Base-by-base conservation (phyloP, 768 basidiomycete genomes). In the Boletus rubescentipes region DNA sequence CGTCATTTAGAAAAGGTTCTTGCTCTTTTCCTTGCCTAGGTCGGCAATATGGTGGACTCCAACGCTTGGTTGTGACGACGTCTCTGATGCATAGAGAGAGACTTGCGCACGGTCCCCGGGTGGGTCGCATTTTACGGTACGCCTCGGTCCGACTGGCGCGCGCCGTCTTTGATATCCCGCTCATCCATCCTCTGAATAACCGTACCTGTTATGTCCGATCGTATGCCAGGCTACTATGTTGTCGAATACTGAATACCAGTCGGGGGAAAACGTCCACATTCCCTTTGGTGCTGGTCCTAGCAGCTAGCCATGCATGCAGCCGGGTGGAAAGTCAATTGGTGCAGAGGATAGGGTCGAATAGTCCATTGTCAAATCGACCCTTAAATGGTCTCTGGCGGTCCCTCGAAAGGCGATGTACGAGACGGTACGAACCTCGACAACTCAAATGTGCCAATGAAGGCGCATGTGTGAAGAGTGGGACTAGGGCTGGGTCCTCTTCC, bases 371-470 rank as follows among this genome's bases (percentile, higher is more conserved):
- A 30, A 62, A 37, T 26, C 64, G 2, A 21, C 41, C 9, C n/a
- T n/a, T n/a, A n/a, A n/a, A n/a, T n/a, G n/a, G n/a, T n/a, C n/a
- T n/a, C n/a, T n/a, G n/a, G n/a, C n/a, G n/a, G n/a, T n/a, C n/a
- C n/a, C n/a, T n/a, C n/a, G n/a, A n/a, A n/a, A n/a, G n/a, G n/a
- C n/a, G 36, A 10, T 8, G 64, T 71, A 54, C 87, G 31, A 92
- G 90, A 59, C 96, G 94, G 93, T 96, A 93, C 61, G 91, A 93
- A 73, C 76, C 95, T 44, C 87, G 91, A 72, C 90, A 93, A 69
- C 76, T 94, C 59, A 79, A 84, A 64, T 85, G 85, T 62, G 76
- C 79, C 48, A 93, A 92, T 11, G 79, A 79, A 40, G 64, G 57
- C 29, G 57, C 45, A 9, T 31, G 36, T 35, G 44, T 49, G 18